Conservation (phyloP, 768 basidiomycete genomes). For the Auricularia auricula-judae region DNA sequence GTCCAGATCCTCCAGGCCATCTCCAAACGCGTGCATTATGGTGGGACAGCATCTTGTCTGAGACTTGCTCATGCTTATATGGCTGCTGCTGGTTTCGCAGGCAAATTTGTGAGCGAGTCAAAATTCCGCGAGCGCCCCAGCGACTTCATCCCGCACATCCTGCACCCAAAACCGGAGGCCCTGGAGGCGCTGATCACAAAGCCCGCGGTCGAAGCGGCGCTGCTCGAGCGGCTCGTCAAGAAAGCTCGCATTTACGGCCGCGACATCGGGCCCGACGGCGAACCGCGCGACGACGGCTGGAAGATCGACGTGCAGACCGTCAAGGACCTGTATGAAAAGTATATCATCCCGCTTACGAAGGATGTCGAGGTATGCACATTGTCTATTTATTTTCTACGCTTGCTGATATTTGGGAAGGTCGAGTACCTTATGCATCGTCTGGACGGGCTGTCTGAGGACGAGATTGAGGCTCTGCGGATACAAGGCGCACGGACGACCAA, state of each 20-base stretch:
- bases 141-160: conserved; percentile 88
- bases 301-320: conserved; percentile 93
- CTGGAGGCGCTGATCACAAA: conserved; percentile 91
- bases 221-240: conserved; percentile 74
- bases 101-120: conserved; percentile 97
- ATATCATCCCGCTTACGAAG: conserved; percentile 95
- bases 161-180: conserved; percentile 59
- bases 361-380: conserved; percentile 76
- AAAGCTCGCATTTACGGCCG: conserved; percentile 74
- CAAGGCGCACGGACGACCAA: background rate
- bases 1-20: conserved; percentile 97
- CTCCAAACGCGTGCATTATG: conserved; percentile 96
- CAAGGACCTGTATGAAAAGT: conserved; percentile 85
- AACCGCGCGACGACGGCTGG: conserved; percentile 26
- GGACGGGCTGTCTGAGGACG: conserved; percentile 70
- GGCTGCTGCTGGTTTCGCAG: conserved; percentile 28
- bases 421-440: conserved; percentile 90
- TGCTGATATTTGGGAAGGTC: conserved; percentile 40
- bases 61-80: background rate
- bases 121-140: conserved; percentile 85
- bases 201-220: conserved; percentile 82
- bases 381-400: background rate
- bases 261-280: conserved; percentile 66
- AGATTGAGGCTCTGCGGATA: conserved; percentile 53
- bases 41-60: conserved; percentile 27